Base-by-base conservation (phyloP, 2,329 filamentous ascomycete species). In the Thermothelomyces thermophilus region DNA sequence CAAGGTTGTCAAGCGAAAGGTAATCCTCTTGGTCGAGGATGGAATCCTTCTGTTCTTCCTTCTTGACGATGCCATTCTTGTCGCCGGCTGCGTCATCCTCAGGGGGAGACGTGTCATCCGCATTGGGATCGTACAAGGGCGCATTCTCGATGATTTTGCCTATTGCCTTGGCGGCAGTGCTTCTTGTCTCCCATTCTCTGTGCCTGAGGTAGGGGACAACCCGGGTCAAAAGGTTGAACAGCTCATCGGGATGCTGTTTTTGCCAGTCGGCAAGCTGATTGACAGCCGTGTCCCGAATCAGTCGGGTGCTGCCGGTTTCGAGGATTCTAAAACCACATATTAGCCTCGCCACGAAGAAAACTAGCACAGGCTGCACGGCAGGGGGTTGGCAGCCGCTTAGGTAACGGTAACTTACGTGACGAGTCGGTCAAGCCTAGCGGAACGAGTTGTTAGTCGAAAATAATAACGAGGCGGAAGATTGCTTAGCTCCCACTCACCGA, bases 251-350 rank as follows among this genome's bases (percentile, higher is more conserved):
- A 62, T 97, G 93, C 67, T 93, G 87, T 66, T 96, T 97, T 70
- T 98, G 94, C 68, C 95, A 93, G 70, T 98, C 93, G 55, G 90
- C 93, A 56, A 98, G 79, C 71, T 98, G 93, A 64, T 94, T 90
- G 55, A 95, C 93, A 55, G 93, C 94, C 56, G 93, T 98, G 65
- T 96, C 95, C 60, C 94, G 85, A 65, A 98, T 97, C 59, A 98
- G 77, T 65, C 86, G 85, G 53, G 93, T 98, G 71, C 91, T 97
- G 61, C 93, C 93, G 51, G 93, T 97, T 77, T 98, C 93, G 62
- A 98, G 83, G 66, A 98, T 82, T 58, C 90, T 95, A 68, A 45
- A 34, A 45, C 9, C n/a, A n/a, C n/a, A 16, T n/a, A 54, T 62
- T 50, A 60, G 58, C 28, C 11, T 24, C 47, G 24, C 14, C 42